Base-by-base conservation (phyloP, 148 eudicot genomes). In the Persicaria maculosa region DNA sequence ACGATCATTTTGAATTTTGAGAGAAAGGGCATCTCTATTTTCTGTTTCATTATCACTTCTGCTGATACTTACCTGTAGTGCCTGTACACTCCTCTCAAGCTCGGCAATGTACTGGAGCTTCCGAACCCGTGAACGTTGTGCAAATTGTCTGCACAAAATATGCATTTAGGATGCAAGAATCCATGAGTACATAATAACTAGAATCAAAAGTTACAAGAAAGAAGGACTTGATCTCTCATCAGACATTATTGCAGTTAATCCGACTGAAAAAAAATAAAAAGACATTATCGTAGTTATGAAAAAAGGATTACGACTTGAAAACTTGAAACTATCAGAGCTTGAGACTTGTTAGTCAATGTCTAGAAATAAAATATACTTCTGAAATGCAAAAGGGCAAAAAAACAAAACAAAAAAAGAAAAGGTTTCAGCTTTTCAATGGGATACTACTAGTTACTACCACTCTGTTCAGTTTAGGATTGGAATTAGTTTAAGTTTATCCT, bases 41-140 rank as follows among this genome's bases (percentile, higher is more conserved):
- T 31, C 40, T 48, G 52, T 48, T 48, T 48, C 50, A 70, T 44
- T 20, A 22, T 45, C 72, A 70, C 50, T 52, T 20, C 19, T 11
- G 11, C 44, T 50, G 45, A 72, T 43, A 76, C 86, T 78, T 86
- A 80, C 98, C 92, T 94, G 97, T 50, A 94, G 77, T 71, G 92
- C 87, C 81, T 94, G 98, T 59, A 94, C 97, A 71, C 85, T 88
- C 79, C 89, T 88, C 82, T 94, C 98, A 76, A 94, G 85, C 80
- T 94, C 98, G 76, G 98, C 93, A 68, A 94, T 94, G 86, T 94
- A 92, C 81, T 94, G 98, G 76, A 94, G 97, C 79, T 94, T 94
- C 67, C 97, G 81, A 73, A 94, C 98, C 48, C 98, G 87, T 47
- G 98, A 94, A 69, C 98, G 91, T 77, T 94, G 98, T 76, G 98